These are phyloP conservation scores for Umbelopsis vinacea DNA, from an alignment of 192 early-diverging fungal species.

Conservation along the genomic window DNA sequence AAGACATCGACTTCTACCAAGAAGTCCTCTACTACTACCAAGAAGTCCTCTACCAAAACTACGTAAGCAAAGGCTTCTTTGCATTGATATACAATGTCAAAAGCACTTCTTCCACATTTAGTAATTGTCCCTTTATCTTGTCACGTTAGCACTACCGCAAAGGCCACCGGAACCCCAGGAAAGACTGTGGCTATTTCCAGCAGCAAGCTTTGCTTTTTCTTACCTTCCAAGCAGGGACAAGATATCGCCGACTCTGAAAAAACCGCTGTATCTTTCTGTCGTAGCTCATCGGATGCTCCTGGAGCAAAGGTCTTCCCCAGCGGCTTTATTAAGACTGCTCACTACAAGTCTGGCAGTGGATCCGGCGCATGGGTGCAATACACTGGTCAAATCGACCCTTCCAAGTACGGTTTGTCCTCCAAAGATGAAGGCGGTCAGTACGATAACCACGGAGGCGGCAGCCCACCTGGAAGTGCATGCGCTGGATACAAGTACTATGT, in stretches of 20 bases:
- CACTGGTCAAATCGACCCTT: conserved; percentile 51
- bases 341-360: conserved; percentile 32
- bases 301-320: conserved; percentile 42
- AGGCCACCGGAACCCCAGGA: conserved; percentile 5
- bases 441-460: conserved; percentile 31
- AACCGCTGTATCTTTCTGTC: conserved; percentile 52
- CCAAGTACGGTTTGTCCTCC: conserved; percentile 35
- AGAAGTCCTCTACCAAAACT: conserved; percentile 19
- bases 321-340: conserved; percentile 53
- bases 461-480: conserved; percentile 7
- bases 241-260: conserved; percentile 52
- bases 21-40: conserved; percentile 7
- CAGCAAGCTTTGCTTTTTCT: conserved; percentile 37
- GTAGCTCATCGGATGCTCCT: conserved; percentile 38
- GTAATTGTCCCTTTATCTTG: background rate
- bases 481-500: conserved; percentile 24
- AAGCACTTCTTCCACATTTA: background rate
- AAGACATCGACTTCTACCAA: conserved; percentile 15
- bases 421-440: conserved; percentile 55
- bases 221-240: conserved; percentile 38
- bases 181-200: conserved; percentile 12
- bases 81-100: conserved; percentile 1
- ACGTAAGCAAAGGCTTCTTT: background rate
- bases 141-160: background rate
- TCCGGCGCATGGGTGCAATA: conserved; percentile 48